Conservation (phyloP, 164 flowering plant species). For the Umbellularia californica region DNA sequence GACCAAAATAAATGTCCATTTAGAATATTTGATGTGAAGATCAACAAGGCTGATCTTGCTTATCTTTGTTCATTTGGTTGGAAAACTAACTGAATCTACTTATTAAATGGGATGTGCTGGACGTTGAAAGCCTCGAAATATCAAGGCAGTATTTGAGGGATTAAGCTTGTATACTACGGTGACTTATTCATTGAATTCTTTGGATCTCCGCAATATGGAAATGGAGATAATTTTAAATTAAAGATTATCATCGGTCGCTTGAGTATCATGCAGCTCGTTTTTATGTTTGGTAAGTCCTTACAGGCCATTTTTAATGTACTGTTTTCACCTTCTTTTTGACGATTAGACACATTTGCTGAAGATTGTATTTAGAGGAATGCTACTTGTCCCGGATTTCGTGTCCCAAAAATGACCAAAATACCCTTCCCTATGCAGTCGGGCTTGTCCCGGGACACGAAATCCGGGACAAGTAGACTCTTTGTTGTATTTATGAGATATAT, state of each 20-base stretch:
- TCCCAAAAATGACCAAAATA: no score
- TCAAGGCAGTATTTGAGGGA: not conserved
- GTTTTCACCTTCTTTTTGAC: no score
- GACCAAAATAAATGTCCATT: not conserved
- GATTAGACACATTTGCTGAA: no score
- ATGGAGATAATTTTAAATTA: not conserved
- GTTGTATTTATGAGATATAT: no score
- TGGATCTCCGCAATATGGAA: slow-evolving; percentile 1
- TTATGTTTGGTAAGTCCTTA: no score
- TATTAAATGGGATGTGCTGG: not conserved
- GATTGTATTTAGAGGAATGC: no score
- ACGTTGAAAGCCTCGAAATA: not conserved
- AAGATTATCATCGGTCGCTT: not conserved
- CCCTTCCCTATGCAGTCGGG: no score
- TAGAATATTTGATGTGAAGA: not conserved
- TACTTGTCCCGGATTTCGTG: no score
- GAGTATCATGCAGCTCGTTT: not conserved
- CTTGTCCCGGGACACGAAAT: no score
- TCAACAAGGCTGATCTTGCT: not conserved
- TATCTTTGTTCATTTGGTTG: not conserved
- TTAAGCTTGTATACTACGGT: not conserved
- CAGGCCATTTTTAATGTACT: no score
- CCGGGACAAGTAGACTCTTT: no score
- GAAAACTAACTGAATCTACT: not conserved
- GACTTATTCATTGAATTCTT: not conserved